These are phyloP conservation scores for Thozetella sp. DNA, from an alignment of 495 filamentous ascomycete species.

Conservation along the genomic window DNA sequence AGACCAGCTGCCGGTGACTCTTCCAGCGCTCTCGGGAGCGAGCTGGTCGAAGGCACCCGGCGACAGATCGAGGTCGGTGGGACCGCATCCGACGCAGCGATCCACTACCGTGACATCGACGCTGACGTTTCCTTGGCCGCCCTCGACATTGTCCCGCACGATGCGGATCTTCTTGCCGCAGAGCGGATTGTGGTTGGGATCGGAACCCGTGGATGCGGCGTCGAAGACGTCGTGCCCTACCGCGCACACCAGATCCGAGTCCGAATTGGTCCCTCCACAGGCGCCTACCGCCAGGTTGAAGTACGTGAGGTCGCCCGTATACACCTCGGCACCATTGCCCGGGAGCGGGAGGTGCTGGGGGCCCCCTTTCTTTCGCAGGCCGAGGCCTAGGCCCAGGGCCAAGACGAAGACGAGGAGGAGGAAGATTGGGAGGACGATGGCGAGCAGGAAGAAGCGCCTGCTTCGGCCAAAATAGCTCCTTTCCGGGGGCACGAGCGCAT, in stretches of 20 bases:
- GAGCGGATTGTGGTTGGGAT: conserved; percentile 72
- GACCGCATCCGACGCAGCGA: conserved; percentile 67
- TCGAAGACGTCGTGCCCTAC: conserved; percentile 72
- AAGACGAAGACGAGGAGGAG: conserved; percentile 25
- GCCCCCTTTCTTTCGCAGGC: conserved; percentile 15
- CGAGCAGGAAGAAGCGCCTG: conserved; percentile 37
- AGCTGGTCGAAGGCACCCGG: conserved; percentile 60
- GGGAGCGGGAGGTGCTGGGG: conserved; percentile 53
- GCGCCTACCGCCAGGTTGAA: conserved; percentile 70
- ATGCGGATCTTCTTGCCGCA: conserved; percentile 68
- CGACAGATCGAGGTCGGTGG: conserved; percentile 69
- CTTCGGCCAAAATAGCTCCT: conserved; percentile 40
- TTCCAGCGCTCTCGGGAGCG: conserved; percentile 55
- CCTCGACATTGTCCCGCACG: conserved; percentile 39
- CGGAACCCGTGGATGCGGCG: conserved; percentile 46
- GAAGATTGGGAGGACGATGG: conserved; percentile 15
- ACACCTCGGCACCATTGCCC: conserved; percentile 37
- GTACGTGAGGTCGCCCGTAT: conserved; percentile 72
- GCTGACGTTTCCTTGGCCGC: conserved; percentile 32
- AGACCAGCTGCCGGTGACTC: conserved; percentile 66
- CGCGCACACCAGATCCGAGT: conserved; percentile 61
- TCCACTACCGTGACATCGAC: conserved; percentile 76
- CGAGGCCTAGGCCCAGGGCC: conserved; percentile 31
- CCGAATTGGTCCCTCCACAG: conserved; percentile 61
- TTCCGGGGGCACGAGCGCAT: conserved; percentile 36